These are phyloP conservation scores for Lachnellula hyalina DNA, from an alignment of 2,329 filamentous ascomycete genomes.

Conservation along the genomic window DNA sequence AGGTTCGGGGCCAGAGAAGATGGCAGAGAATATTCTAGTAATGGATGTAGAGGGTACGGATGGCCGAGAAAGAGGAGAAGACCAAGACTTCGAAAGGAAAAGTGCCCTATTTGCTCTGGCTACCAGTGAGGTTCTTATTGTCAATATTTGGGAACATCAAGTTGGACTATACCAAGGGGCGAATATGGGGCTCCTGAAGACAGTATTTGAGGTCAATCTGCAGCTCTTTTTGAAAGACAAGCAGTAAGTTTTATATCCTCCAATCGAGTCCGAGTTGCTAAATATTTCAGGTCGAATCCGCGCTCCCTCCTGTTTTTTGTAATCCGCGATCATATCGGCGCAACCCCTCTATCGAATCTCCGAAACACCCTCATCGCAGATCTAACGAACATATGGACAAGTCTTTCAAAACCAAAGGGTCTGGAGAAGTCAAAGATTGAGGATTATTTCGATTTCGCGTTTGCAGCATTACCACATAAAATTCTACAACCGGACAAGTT, in stretches of 20 bases:
- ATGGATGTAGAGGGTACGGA: slow-evolving; percentile 99
- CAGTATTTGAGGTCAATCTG: slow-evolving; percentile 97
- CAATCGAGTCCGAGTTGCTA: slow-evolving; percentile 4
- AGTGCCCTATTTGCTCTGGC: slow-evolving; percentile 95
- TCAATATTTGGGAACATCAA: slow-evolving; percentile 99
- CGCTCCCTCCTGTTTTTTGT: slow-evolving; percentile 96
- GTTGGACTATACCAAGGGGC: slow-evolving; percentile 96
- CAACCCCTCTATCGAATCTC: slow-evolving; percentile 83
- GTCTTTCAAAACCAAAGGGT: slow-evolving; percentile 84
- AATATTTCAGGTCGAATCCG: slow-evolving; percentile 63
- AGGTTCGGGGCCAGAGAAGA: slow-evolving; percentile 47
- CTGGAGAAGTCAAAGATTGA: slow-evolving; percentile 86
- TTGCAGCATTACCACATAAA: slow-evolving; percentile 93
- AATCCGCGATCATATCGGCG: slow-evolving; percentile 92
- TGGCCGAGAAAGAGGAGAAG: slow-evolving; percentile 90
- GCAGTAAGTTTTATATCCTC: slow-evolving; percentile 54
- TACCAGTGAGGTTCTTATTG: slow-evolving; percentile 94
- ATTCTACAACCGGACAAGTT: slow-evolving; percentile 93
- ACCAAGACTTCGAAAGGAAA: slow-evolving; percentile 98
- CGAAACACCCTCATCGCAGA: slow-evolving; percentile 88
- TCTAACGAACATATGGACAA: slow-evolving; percentile 84
- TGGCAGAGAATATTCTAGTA: slow-evolving; percentile 97
- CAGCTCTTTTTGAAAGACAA: slow-evolving; percentile 95
- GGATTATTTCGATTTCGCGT: slow-evolving; percentile 98
- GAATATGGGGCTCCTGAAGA: slow-evolving; percentile 98